Conservation (phyloP, 2,329 filamentous ascomycete species). For the Alternaria arbusti region DNA sequence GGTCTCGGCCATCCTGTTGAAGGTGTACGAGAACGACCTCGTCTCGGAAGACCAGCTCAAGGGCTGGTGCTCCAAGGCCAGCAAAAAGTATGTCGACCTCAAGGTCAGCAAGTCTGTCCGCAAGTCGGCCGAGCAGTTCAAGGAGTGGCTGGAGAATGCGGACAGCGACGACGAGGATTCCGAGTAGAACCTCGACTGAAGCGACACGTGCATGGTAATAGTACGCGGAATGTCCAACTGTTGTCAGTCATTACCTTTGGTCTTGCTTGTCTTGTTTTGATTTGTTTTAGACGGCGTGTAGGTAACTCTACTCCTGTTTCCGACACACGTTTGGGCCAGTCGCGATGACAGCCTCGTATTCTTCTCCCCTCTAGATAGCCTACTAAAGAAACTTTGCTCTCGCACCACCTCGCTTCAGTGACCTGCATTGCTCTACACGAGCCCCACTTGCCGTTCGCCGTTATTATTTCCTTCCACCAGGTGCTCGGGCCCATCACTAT, state of each 20-base stretch:
- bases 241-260: conserved; percentile 13
- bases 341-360: conserved; percentile 6
- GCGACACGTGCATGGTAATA: conserved; percentile 1
- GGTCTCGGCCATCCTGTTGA: conserved; percentile 85
- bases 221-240: conserved; percentile 7
- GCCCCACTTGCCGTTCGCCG: conserved; percentile 9
- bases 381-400: conserved; percentile 18
- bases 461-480: conserved; percentile 12
- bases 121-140: conserved; percentile 91
- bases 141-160: conserved; percentile 86
- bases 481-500: conserved; percentile 15
- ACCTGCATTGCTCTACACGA: conserved; percentile 10
- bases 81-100: conserved; percentile 97
- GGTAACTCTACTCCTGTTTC: conserved; percentile 27
- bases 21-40: conserved; percentile 90
- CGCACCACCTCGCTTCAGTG: conserved; percentile 4
- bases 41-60: conserved; percentile 86
- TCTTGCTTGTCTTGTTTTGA: conserved; percentile 15
- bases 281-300: conserved; percentile 22
- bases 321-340: background rate
- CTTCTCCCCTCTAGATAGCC: conserved; percentile 20
- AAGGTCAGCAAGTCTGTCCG: conserved; percentile 91
- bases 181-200: conserved; percentile 23
- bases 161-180: conserved; percentile 63
- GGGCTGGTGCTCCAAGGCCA: conserved; percentile 92